A percentile compares a stretch with the other conserved stretches of the same genome.
Conservation (phyloP, 1,139 yeast genomes). For the Martiniozyma asiatica region DNA sequence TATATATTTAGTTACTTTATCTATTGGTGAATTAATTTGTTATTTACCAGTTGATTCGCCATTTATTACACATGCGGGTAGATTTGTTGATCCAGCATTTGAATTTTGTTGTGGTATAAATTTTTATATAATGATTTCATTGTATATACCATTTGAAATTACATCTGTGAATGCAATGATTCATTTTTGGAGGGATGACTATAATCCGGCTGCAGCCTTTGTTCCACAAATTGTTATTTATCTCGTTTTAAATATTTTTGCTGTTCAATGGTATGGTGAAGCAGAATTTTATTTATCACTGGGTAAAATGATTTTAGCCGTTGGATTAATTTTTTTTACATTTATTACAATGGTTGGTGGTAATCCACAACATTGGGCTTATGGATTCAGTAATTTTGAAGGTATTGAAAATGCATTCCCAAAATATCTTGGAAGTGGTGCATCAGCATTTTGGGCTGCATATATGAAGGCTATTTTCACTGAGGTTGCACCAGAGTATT, state of each 20-base stretch:
- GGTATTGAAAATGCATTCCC: constrained; percentile 45
- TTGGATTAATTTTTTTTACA: constrained; percentile 35
- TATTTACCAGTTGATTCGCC: constrained; percentile 39
- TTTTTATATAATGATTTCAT: constrained; percentile 36
- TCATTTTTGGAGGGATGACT: constrained; percentile 40
- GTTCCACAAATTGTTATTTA: constrained; percentile 27
- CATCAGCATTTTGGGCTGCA: constrained; percentile 50
- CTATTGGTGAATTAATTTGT: constrained; percentile 39
- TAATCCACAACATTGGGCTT: constrained; percentile 44
- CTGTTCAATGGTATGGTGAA: constrained; percentile 43
- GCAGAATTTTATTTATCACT: constrained; percentile 51
- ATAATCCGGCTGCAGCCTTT: constrained; percentile 36
- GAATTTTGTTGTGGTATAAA: constrained; percentile 36
- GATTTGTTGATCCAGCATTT: constrained; percentile 39
- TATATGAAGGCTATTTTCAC: constrained; percentile 43
- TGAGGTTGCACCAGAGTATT: constrained; percentile 42
- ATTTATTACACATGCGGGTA: constrained; percentile 38
- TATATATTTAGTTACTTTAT: constrained; percentile 28
- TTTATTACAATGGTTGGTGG: constrained; percentile 42
- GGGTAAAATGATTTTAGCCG: constrained; percentile 42
- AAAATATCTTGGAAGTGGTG: constrained; percentile 27
- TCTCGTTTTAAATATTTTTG: constrained; percentile 26
- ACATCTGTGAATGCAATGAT: constrained; percentile 39
- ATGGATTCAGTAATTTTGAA: constrained; percentile 55
- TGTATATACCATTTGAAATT: constrained; percentile 39